A percentile compares a stretch with the other conserved stretches of the same genome.
Conservation (phyloP, 2,329 filamentous ascomycete genomes). For the Claviceps quebecensis region DNA sequence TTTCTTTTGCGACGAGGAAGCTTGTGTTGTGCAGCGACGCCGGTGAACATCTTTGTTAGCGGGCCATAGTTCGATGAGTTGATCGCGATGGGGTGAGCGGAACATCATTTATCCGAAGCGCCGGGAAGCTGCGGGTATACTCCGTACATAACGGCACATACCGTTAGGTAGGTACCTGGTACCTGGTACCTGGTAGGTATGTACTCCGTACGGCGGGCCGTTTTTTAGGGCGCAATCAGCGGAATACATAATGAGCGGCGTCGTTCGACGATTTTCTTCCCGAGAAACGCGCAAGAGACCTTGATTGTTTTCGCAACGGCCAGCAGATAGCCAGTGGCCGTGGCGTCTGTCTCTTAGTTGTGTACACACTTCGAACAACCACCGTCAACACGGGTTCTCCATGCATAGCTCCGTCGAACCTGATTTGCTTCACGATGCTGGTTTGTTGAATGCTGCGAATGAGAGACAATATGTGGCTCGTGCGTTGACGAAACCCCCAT, state of each 20-base stretch:
- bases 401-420: neutral
- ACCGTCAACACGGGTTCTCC: too few species aligned
- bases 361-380: too few species aligned
- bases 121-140: neutral
- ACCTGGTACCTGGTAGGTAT: too few species aligned
- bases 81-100: neutral
- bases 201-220: too few species aligned
- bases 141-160: too few species aligned
- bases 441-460: neutral
- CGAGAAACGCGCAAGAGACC: too few species aligned
- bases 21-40: neutral
- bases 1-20: neutral
- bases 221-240: too few species aligned
- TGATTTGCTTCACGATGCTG: neutral
- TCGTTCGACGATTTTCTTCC: too few species aligned
- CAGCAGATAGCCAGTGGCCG: too few species aligned
- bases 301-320: too few species aligned
- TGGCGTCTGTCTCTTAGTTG: too few species aligned
- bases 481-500: neutral
- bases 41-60: neutral
- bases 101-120: neutral
- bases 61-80: neutral
- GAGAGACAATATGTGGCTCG: neutral
- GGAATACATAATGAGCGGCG: too few species aligned
- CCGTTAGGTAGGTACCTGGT: neutral